Base-by-base conservation (phyloP, 768 basidiomycete genomes). In the Strobilomyces echinocephalus region DNA sequence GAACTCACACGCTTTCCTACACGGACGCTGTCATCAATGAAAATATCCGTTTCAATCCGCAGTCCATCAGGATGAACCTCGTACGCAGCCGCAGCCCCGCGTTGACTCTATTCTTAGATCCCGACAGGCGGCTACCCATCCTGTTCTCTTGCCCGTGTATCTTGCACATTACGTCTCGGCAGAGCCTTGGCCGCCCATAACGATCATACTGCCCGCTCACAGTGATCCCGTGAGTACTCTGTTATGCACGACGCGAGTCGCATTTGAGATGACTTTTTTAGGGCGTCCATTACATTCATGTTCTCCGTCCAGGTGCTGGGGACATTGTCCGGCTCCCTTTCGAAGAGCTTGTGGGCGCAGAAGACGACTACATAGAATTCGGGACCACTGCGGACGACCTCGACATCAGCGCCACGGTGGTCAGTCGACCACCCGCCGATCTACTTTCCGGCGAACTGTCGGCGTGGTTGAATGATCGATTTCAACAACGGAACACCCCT, bases 111-210 rank as follows among this genome's bases (percentile, higher is more conserved):
- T 48, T 45, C 52, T 52, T 31, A 61, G 40, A 34, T 49, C 49
- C 54, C 26, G 38, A 50, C 58, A 84, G 84, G 70, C 79, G 18
- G 76, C 83, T 21, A 82, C 78, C 35, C 83, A 81, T 57, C 85
- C 85, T 4, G 70, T 87, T 31, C 73, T 87, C 20, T 64, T 87
- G n/a, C 85, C 85, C 5, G 62, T 84, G 5, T 87, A 86, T 66
- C 69, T 86, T 10, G 75, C 73, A 18, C 76, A 77, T 58, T 86
- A 84, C 60, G 60, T 75, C 46, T 58, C 66, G 8, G 42, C 53
- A 7, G 52, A 61, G 14, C 65, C 62, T 26, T 69, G 65, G 55
- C 63, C 63, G 1, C 58, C 62, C 5, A 54, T 71, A 31, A 72
- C 70, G 4, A 49, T 70, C 2, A 55, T 72, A 50, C 30, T 65